These are phyloP conservation scores for Cordyceps pruinosa DNA, from an alignment of 2,329 filamentous ascomycete species.

Conservation along the genomic window DNA sequence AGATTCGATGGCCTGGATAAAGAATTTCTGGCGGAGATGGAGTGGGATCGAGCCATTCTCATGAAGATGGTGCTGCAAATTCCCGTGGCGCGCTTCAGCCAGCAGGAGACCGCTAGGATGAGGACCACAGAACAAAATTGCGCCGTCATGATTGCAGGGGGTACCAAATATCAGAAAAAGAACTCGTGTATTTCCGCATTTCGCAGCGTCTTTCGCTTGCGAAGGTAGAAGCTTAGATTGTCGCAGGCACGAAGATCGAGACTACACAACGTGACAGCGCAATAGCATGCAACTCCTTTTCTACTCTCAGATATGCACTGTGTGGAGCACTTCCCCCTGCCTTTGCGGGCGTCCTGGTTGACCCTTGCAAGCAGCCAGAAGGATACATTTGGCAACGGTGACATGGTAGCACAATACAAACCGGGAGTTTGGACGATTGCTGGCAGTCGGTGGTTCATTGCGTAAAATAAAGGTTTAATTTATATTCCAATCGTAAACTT, in stretches of 20 bases:
- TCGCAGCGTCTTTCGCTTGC: background rate
- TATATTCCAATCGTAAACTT: no score
- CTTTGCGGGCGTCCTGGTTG: no score
- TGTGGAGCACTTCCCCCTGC: no score
- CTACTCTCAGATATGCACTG: no score
- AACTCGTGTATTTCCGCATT: background rate
- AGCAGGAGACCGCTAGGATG: conserved; percentile 14
- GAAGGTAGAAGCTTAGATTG: background rate
- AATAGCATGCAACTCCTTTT: no score
- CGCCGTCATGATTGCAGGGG: background rate
- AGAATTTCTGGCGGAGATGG: conserved; percentile 18
- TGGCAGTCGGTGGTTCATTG: no score
- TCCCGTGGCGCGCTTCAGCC: conserved; percentile 16
- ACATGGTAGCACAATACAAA: no score
- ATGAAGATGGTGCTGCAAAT: conserved; percentile 15
- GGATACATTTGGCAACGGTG: no score
- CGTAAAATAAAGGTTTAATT: no score
- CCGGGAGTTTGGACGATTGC: no score
- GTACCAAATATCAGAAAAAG: background rate
- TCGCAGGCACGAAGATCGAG: background rate
- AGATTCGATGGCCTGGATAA: conserved; percentile 23
- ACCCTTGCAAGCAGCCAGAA: no score
- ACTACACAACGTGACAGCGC: no score
- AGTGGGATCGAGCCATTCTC: conserved; percentile 4
- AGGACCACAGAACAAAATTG: background rate